Conservation (phyloP, 805 yeast genomes). For the Clavispora carvajalis region DNA sequence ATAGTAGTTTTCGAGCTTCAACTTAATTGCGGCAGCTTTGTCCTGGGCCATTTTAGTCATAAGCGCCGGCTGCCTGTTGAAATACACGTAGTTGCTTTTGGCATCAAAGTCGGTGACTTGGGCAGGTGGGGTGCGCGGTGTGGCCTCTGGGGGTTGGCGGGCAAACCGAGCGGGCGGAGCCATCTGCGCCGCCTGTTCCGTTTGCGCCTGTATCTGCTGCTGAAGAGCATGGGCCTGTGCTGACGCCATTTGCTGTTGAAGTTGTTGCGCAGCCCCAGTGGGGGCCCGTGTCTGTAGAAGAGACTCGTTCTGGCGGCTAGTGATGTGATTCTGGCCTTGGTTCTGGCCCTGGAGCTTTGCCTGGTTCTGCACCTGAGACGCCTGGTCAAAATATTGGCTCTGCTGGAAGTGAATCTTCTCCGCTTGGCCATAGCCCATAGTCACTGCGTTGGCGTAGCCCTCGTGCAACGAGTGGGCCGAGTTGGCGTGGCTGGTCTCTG, state of each 20-base stretch:
- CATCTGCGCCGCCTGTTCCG: background rate
- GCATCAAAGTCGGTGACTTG: conserved; percentile 2
- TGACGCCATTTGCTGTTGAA: background rate
- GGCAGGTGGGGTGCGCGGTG: conserved; percentile 10
- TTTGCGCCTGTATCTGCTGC: background rate
- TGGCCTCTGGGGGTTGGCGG: background rate
- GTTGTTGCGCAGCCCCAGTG: background rate
- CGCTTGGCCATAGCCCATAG: background rate
- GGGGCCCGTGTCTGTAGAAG: background rate
- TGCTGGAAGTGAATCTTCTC: background rate
- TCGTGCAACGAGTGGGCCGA: conserved; percentile 17
- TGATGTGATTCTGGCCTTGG: background rate
- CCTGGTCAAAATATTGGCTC: background rate
- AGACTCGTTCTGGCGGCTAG: background rate
- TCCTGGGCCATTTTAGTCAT: conserved; percentile 74
- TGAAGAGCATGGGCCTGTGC: background rate
- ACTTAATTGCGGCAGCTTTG: conserved; percentile 75
- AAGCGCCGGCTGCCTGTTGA: conserved; percentile 78
- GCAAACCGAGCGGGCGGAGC: background rate
- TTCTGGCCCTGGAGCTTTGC: background rate
- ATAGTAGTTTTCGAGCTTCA: conserved; percentile 78
- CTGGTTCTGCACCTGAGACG: background rate
- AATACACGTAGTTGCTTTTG: conserved; percentile 40
- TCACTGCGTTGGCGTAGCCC: background rate
- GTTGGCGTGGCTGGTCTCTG: conserved; percentile 27